Conservation (phyloP, 2,329 filamentous ascomycete genomes). For the Lasiodiplodia citricola region DNA sequence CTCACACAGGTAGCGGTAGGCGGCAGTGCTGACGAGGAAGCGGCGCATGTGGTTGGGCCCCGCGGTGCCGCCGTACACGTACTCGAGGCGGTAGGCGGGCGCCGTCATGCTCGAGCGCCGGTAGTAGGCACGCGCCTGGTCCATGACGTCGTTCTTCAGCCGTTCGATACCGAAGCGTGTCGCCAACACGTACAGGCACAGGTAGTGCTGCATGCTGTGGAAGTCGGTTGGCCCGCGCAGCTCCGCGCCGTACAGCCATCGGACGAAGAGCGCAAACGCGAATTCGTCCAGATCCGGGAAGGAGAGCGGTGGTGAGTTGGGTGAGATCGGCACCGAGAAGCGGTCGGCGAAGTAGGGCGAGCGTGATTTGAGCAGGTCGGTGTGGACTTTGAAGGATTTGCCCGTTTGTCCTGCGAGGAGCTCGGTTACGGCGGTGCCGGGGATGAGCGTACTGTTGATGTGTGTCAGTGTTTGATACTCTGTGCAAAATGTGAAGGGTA, state of each 20-base stretch:
- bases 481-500: background rate
- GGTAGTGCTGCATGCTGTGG: conserved; percentile 41
- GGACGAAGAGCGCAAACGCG: conserved; percentile 38
- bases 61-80: conserved; percentile 40
- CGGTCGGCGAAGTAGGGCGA: conserved; percentile 37
- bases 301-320: conserved; percentile 25
- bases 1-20: conserved; percentile 37
- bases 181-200: conserved; percentile 40
- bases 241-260: conserved; percentile 37
- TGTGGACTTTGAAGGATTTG: conserved; percentile 36
- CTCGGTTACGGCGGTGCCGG: conserved; percentile 22
- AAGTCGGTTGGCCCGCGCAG: conserved; percentile 41
- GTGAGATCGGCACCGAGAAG: conserved; percentile 7
- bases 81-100: conserved; percentile 43
- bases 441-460: conserved; percentile 4
- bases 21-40: conserved; percentile 41
- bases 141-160: conserved; percentile 41
- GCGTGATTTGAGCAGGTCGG: conserved; percentile 32
- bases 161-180: conserved; percentile 35
- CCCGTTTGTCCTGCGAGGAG: conserved; percentile 35
- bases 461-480: background rate
- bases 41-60: conserved; percentile 37
- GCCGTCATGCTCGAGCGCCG: conserved; percentile 38
- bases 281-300: conserved; percentile 39
- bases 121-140: conserved; percentile 41